Evolutionary conservation across 371 early-diverging fungal species (phyloP).

Genomic region (Chytridiales sp.): DNA sequence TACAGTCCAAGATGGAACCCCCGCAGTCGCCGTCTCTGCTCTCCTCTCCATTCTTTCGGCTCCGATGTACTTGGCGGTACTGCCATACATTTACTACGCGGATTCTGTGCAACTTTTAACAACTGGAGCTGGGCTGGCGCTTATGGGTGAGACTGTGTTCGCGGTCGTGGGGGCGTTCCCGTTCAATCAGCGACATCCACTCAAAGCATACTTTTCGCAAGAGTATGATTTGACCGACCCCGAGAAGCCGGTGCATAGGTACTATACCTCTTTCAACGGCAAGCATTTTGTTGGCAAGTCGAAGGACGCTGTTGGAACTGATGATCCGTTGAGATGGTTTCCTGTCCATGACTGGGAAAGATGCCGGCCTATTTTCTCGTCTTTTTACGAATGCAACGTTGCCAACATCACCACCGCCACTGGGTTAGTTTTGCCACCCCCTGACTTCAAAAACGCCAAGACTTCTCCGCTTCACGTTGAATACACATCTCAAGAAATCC

Average conservation of each 20-base stretch:
- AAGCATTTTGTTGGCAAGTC: neutral
- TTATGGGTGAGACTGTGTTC: neutral
- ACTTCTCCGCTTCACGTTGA: neutral
- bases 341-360: too few species aligned
- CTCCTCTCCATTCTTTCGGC: slow-evolving; percentile 1
- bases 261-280: neutral
- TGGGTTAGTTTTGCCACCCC: neutral
- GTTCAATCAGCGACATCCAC: neutral
- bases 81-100: too few species aligned
- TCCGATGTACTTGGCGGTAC: neutral
- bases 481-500: neutral
- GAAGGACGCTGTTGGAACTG: too few species aligned
- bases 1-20: slow-evolving; percentile 17
- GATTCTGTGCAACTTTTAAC: too few species aligned
- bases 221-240: slow-evolving; percentile 1
- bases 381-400: too few species aligned
- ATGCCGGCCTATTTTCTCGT: too few species aligned
- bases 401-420: neutral
- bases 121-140: neutral
- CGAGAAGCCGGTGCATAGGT: neutral
- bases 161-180: neutral
- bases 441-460: too few species aligned
- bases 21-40: slow-evolving; percentile 1
- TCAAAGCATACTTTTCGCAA: neutral
- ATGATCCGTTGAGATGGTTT: too few species aligned